Percentiles rank a stretch among this genome's conserved stretches.
phyloP scores from a whole-genome alignment of 2,329 filamentous ascomycete genomes.

The Exophiala oligosperma region DNA sequence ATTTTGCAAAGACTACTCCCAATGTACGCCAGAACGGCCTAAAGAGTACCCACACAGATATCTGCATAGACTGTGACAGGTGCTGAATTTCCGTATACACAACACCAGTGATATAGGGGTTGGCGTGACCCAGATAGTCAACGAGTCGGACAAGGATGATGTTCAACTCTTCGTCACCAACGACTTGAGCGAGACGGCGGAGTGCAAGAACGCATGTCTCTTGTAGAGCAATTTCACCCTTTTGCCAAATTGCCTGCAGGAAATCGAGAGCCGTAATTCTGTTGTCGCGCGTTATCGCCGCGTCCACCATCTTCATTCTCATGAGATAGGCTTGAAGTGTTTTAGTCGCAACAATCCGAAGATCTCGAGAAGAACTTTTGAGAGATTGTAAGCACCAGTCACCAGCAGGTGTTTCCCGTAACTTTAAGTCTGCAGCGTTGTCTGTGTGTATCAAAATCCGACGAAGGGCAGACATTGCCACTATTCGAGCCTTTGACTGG shows the following conservation, averaged over 20 bases:
- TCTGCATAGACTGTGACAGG: conserved; percentile 65
- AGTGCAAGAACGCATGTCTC: conserved; percentile 86
- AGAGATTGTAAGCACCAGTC: conserved; percentile 81
- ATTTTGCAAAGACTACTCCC: conserved; percentile 78
- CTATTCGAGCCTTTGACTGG: conserved; percentile 63
- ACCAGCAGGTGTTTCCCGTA: conserved; percentile 68
- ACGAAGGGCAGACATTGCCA: conserved; percentile 70
- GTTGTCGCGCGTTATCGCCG: conserved; percentile 60
- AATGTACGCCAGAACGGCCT: conserved; percentile 87
- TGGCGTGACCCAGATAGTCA: conserved; percentile 82
- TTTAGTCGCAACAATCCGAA: conserved; percentile 76
- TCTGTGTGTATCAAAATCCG: conserved; percentile 68
- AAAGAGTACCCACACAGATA: conserved; percentile 68
- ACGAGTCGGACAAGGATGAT: conserved; percentile 80
- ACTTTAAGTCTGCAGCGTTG: conserved; percentile 60
- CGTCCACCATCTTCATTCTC: conserved; percentile 44
- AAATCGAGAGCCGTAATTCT: conserved; percentile 69
- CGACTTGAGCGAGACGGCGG: conserved; percentile 76
- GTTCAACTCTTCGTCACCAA: conserved; percentile 80
- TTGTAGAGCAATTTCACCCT: conserved; percentile 65
- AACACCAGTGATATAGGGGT: conserved; percentile 74
- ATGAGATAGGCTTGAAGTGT: conserved; percentile 66
- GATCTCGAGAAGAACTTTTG: conserved; percentile 79
- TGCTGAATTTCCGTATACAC: conserved; percentile 75
- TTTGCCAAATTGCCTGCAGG: conserved; percentile 70